phyloP scores from a whole-genome alignment of 805 yeast species.

The Ogataea haglerorum region DNA sequence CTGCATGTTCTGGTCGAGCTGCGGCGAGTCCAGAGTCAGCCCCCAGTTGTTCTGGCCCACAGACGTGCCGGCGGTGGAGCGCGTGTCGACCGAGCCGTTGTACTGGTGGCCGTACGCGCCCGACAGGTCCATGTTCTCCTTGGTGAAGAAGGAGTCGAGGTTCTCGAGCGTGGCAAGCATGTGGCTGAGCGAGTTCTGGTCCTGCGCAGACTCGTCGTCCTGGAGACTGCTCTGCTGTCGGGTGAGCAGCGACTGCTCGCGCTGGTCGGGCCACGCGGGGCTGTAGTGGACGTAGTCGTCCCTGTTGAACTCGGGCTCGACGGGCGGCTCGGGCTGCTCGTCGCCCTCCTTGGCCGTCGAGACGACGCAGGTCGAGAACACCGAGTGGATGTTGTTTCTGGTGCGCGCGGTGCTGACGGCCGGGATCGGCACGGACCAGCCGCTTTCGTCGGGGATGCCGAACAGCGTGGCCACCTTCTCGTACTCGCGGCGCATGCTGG shows the following conservation, averaged over 20 bases:
- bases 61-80: conserved; percentile 41
- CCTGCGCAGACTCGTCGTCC: conserved; percentile 51
- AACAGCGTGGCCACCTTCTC: conserved; percentile 85
- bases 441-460: conserved; percentile 92
- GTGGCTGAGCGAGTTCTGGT: conserved; percentile 72
- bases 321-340: conserved; percentile 31
- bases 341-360: conserved; percentile 38
- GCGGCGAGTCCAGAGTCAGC: conserved; percentile 28
- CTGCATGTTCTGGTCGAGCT: conserved; percentile 24
- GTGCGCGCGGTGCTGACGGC: conserved; percentile 85
- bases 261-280: conserved; percentile 27
- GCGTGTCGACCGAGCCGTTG: conserved; percentile 61
- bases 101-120: conserved; percentile 39
- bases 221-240: conserved; percentile 24
- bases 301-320: conserved; percentile 44
- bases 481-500: conserved; percentile 71
- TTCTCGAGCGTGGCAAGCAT: conserved; percentile 93
- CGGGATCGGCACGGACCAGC: conserved; percentile 98
- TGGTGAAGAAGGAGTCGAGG: conserved; percentile 83
- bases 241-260: conserved; percentile 23
- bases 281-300: conserved; percentile 49
- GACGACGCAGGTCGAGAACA: conserved; percentile 76
- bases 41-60: conserved; percentile 24
- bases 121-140: conserved; percentile 38
- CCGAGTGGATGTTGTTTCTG: conserved; percentile 91